Conservation (phyloP, 2,329 filamentous ascomycete species). For the Endoconidiophora laricicola region DNA sequence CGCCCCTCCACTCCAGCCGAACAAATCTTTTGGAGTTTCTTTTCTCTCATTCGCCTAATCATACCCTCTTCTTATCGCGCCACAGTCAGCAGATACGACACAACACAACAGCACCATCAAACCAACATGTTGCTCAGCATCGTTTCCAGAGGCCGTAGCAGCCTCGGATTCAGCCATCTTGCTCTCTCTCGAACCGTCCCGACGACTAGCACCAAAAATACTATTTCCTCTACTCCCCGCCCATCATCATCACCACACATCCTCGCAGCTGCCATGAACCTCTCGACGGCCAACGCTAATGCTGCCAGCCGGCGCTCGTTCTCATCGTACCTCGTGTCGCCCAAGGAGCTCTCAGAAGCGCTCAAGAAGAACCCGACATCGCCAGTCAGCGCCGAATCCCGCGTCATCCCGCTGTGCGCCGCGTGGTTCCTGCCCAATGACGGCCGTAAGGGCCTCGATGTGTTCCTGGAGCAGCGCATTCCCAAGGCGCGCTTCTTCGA, state of each 20-base stretch:
- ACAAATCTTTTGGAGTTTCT: not conserved
- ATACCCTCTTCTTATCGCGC: not conserved
- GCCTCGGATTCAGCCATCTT: slow-evolving; percentile 19
- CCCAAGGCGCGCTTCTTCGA: slow-evolving; percentile 91
- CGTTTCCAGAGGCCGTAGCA: slow-evolving; percentile 7
- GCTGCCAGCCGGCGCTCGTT: slow-evolving; percentile 26
- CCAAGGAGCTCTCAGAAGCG: slow-evolving; percentile 63
- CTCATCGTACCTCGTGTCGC: slow-evolving; percentile 72
- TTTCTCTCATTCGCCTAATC: not conserved
- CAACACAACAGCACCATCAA: not conserved
- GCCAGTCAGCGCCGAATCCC: slow-evolving; percentile 63
- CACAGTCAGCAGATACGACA: not conserved
- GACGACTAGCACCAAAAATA: no score
- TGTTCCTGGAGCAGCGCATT: slow-evolving; percentile 69
- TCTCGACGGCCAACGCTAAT: not conserved
- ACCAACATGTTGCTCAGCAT: slow-evolving; percentile 7
- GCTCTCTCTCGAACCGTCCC: not conserved
- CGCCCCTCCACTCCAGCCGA: not conserved
- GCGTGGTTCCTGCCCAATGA: slow-evolving; percentile 96
- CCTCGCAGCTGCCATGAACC: not conserved
- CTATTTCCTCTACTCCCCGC: slow-evolving; percentile 16
- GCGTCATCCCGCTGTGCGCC: slow-evolving; percentile 77
- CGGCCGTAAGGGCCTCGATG: slow-evolving; percentile 59
- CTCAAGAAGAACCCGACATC: slow-evolving; percentile 68
- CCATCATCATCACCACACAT: slow-evolving; percentile 20